Percentiles rank a stretch among this genome's conserved stretches.
phyloP scores from a whole-genome alignment of 495 filamentous ascomycete species.

The Daldinia decipiens region DNA sequence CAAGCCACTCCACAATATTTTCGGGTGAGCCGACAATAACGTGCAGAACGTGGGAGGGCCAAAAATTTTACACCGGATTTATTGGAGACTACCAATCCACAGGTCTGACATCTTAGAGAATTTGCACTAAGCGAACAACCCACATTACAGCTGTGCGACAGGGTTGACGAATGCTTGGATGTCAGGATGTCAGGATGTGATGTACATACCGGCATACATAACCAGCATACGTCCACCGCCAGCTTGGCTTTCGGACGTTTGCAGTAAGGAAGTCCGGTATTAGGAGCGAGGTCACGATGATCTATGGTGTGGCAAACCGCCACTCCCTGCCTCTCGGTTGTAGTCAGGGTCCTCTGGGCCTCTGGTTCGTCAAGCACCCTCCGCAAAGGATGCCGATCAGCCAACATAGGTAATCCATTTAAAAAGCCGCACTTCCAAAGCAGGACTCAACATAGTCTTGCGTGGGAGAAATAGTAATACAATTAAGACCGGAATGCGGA shows the following conservation, averaged over 20 bases:
- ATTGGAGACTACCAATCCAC: conserved; percentile 11
- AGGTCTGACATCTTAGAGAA: conserved; percentile 4
- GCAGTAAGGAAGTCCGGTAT: conserved; percentile 36
- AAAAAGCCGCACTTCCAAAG: conserved; percentile 38
- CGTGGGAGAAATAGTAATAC: conserved; percentile 23
- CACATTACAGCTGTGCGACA: conserved; percentile 43
- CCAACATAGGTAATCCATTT: conserved; percentile 10
- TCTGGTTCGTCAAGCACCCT: conserved; percentile 40
- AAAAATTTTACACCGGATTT: conserved; percentile 14
- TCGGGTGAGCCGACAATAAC: conserved; percentile 23
- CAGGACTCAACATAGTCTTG: conserved; percentile 20
- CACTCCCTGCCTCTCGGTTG: conserved; percentile 29
- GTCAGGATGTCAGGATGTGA: conserved; percentile 15
- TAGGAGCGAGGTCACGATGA: conserved; percentile 45
- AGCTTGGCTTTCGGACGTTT: conserved; percentile 37
- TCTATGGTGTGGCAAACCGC: conserved; percentile 43
- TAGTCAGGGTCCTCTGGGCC: conserved; percentile 14
- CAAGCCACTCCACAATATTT: conserved; percentile 34
- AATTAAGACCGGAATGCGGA: conserved; percentile 7
- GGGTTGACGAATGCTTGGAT: conserved; percentile 27
- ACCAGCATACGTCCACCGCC: conserved; percentile 31
- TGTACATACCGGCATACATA: conserved; percentile 23
- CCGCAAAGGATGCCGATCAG: conserved; percentile 34
- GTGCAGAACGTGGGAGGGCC: conserved; percentile 4
- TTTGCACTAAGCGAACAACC: conserved; percentile 27